phyloP scores from a whole-genome alignment of 1,284 basidiomycete species.

The Ceratobasidium papillatum region DNA sequence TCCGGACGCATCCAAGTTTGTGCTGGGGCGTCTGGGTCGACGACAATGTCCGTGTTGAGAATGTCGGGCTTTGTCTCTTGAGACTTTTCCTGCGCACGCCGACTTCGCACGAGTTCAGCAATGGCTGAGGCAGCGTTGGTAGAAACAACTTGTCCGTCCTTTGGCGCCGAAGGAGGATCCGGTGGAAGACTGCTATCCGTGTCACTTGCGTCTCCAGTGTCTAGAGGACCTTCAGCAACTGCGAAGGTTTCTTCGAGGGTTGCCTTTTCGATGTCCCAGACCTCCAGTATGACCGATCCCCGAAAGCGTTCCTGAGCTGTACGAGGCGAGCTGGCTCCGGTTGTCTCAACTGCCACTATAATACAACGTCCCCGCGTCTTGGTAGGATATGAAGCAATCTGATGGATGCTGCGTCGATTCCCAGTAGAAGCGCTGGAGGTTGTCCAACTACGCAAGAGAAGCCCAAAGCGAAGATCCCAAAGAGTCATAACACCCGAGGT shows the following conservation, averaged over 20 bases:
- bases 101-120: slow-evolving; percentile 43
- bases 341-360: slow-evolving; percentile 51
- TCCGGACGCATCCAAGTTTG: slow-evolving; percentile 35
- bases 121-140: slow-evolving; percentile 43
- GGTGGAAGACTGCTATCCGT: slow-evolving; percentile 7
- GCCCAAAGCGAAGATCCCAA: slow-evolving; percentile 45
- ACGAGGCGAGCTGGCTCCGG: slow-evolving; percentile 12
- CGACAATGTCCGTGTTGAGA: slow-evolving; percentile 26
- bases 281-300: slow-evolving; percentile 41
- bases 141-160: slow-evolving; percentile 18
- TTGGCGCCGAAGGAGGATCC: background rate
- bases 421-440: slow-evolving; percentile 32
- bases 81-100: slow-evolving; percentile 40
- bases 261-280: slow-evolving; percentile 47
- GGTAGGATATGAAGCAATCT: slow-evolving; percentile 40
- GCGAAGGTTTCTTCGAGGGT: slow-evolving; percentile 43
- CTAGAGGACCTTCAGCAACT: slow-evolving; percentile 22
- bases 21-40: slow-evolving; percentile 27
- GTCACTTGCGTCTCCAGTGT: background rate
- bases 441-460: slow-evolving; percentile 43
- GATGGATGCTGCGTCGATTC: slow-evolving; percentile 32
- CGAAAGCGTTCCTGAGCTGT: slow-evolving; percentile 32
- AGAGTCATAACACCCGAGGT: slow-evolving; percentile 41
- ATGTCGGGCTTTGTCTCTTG: slow-evolving; percentile 31
- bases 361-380: slow-evolving; percentile 49